Base-by-base conservation (phyloP, 768 basidiomycete genomes). In the Lentinula raphanica region DNA sequence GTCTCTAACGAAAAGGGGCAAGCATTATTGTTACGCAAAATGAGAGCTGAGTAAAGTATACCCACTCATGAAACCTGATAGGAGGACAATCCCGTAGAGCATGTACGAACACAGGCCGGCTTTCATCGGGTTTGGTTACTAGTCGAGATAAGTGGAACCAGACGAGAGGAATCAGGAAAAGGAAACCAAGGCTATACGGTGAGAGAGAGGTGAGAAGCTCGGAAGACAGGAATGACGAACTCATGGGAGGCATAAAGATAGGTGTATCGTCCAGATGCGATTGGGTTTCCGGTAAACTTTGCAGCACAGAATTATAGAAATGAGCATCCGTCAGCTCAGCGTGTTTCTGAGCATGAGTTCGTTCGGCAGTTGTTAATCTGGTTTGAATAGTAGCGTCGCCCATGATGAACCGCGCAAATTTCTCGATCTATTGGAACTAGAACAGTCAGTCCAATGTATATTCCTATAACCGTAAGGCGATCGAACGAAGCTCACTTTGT, bases 91-190 rank as follows among this genome's bases (percentile, higher is more conserved):
- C 78, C 60, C 79, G 76, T 25, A 86, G 76, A 15, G 92, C 93
- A 67, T 87, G 89, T 2, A 90, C 85, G 66, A 96, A 91, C 0
- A 97, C 92, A 0, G 92, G 86, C 0, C 79, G 77, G 2, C 82
- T 76, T 66, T 82, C 86, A 64, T 94, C 88, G 9, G 94, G 94
- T 65, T 84, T 77, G 0, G 87, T 77, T 13, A 94, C 94, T 97
- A 68, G 5, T 21, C 8, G 21, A 44, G 42, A 44, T 44, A 44
- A 44, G 42, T 17, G 6, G 38, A 19, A 19, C 21, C 19, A n/a
- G 40, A 23, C 8, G 40, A 23, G 40, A 23, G 39, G 5, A 40
- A 1, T 3, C 19, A 44, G n/a, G 42, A 44, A 44, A 44, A 44
- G 42, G 42, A 44, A 44, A 23, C 50, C 3, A 49, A 21, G 23